Base-by-base conservation (phyloP, 805 yeast genomes). In the Pichia ethanolica region DNA sequence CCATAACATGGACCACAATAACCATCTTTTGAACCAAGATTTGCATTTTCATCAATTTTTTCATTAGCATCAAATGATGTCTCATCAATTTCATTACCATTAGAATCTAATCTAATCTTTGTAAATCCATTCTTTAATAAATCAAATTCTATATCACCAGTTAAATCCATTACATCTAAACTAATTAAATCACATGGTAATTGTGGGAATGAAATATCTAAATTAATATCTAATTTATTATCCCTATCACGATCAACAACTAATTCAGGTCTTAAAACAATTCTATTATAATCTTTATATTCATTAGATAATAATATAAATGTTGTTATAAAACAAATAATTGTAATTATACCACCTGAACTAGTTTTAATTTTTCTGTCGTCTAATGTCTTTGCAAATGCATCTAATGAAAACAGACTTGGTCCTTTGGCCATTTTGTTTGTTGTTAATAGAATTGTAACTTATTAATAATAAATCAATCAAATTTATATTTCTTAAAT, bases 1-100 rank as follows among this genome's bases (percentile, higher is more conserved):
- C 97, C 97, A 63, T 88, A 90, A 70, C 99, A 91, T 0, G 95
- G 75, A 5, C 97, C 98, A 73, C 97, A 89, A 60, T 81, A 78
- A 35, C 73, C 63, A 45, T 60, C 61, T n/a, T 51, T 39, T 4
- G 63, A 51, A 5, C 49, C 52, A 6, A 42, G 46, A 37, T 56
- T 34, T 11, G 20, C 49, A 25, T 49, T 33, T 12, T 51, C 64
- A 25, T 61, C 62, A 45, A 58, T 54, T 42, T 60, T 57, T 39
- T 56, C 56, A 56, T 79, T 78, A 7, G 74, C 66, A 44, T 68
- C 66, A 55, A 77, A 62, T 26, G 68, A 65, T 30, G 63, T 70
- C 14, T 72, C 64, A 10, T 52, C 60, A 35, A 81, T 62, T 47
- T 68, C 72, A 5, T 67, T 58, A 25, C 95, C 91, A 35, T 71